Evolutionary conservation across 2,329 filamentous ascomycete species (phyloP), one percentile per base, ranked within the genome.

Genomic region (Tothia fuscella): DNA sequence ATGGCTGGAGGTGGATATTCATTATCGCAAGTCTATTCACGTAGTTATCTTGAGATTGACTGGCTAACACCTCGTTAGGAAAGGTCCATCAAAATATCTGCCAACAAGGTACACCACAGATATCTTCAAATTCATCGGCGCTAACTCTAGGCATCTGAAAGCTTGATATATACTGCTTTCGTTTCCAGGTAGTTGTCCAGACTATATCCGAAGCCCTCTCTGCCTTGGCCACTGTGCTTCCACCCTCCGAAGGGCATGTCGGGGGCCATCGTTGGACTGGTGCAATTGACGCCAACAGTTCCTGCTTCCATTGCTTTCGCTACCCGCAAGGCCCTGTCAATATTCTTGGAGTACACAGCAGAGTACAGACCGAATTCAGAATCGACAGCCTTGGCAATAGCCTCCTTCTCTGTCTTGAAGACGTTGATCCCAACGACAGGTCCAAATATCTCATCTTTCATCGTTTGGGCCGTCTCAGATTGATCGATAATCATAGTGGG

Each of bases 1-100:
- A 58, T 14, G 65, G 65, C 5, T 67, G 64, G n/a, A 6, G 13
- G 33, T 36, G n/a, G n/a, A n/a, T n/a, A n/a, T n/a, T n/a, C n/a
- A n/a, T n/a, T n/a, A n/a, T n/a, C n/a, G n/a, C n/a, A n/a, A n/a
- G n/a, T n/a, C n/a, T n/a, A n/a, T n/a, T n/a, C n/a, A n/a, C n/a
- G n/a, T n/a, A n/a, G n/a, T n/a, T n/a, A n/a, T n/a, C n/a, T n/a
- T n/a, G n/a, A n/a, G n/a, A n/a, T n/a, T n/a, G n/a, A n/a, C n/a
- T n/a, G n/a, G n/a, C n/a, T n/a, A n/a, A n/a, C n/a, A n/a, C n/a
- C n/a, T n/a, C n/a, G n/a, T n/a, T n/a, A n/a, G n/a, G n/a, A n/a
- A n/a, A n/a, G n/a, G n/a, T n/a, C n/a, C n/a, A n/a, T n/a, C n/a
- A n/a, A n/a, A n/a, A n/a, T n/a, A n/a, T n/a, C n/a, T n/a, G n/a